Base-by-base conservation (phyloP, 2,329 filamentous ascomycete genomes). In the Aspergillus transmontanensis region DNA sequence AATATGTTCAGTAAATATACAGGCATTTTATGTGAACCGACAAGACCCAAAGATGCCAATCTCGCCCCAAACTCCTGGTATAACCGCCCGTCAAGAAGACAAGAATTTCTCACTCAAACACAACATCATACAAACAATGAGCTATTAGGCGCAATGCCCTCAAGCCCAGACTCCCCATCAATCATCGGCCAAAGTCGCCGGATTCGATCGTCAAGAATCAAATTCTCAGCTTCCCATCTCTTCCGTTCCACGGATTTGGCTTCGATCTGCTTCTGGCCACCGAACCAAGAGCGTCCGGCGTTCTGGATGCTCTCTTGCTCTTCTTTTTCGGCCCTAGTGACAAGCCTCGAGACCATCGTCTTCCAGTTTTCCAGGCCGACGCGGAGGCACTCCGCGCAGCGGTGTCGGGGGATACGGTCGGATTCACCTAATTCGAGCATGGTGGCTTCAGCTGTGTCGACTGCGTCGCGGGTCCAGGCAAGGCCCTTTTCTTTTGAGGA, bases 391-490 rank as follows among this genome's bases (percentile, higher is more conserved):
- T 94, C 86, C 39, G 86, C 86, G 74, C 94, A 97, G 45, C 86
- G 88, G 66, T 85, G 84, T 68, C 81, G 83, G 5, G 84, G 82
- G 6, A 75, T 76, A 19, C 60, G 60, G 58, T 74, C 68, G 60
- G 71, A 63, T 66, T 72, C 68, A 60, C 71, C 61, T 68, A 79
- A 64, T 66, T 80, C 69, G 58, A 73, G 71, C 10, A 79, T 78
- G 71, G 88, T 88, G 64, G 89, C 84, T 77, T 94, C 93, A 3
- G 93, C 90, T 1, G 91, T 81, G 68, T 94, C 90, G 36, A 96
- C 92, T 30, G 90, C 93, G 66, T 97, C 92, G 60, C 93, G 87
- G 0, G 94, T 97, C 94, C 94, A 98, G 6, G 89, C 88, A 2
- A 97, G 83, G 0, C 93, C 94, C 64, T 90, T 89, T 56, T 92